These are phyloP conservation scores for Clonostachys chloroleuca DNA, from an alignment of 2,329 filamentous ascomycete genomes.

Conservation along the genomic window DNA sequence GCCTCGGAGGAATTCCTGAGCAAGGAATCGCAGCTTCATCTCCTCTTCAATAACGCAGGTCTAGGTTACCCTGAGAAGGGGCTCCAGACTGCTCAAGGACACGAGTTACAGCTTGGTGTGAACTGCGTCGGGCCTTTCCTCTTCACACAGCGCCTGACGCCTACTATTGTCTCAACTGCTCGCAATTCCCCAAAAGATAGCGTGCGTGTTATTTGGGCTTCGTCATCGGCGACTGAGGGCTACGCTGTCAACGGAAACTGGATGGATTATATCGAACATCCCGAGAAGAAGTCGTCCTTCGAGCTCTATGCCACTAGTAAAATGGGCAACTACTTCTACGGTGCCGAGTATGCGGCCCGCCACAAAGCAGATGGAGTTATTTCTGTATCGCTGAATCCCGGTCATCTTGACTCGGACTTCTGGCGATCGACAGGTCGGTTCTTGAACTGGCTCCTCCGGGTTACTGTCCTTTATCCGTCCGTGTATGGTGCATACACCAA, in stretches of 20 bases:
- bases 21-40: background rate
- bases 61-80: constrained; percentile 14
- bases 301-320: constrained; percentile 23
- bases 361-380: constrained; percentile 19
- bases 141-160: constrained; percentile 1
- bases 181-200: constrained; percentile 13
- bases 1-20: background rate
- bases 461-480: constrained; percentile 12
- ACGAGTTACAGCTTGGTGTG: constrained; percentile 3
- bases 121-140: constrained; percentile 3
- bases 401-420: constrained; percentile 30
- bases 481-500: constrained; percentile 42
- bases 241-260: background rate
- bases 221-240: constrained; percentile 10
- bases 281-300: constrained; percentile 6
- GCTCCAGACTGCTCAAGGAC: constrained; percentile 8
- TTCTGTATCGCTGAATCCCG: constrained; percentile 28
- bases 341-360: constrained; percentile 19
- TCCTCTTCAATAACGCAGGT: background rate
- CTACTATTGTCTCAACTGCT: background rate
- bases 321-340: constrained; percentile 21
- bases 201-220: constrained; percentile 25
- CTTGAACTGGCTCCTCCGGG: constrained; percentile 3
- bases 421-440: too few species aligned
- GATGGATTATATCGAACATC: constrained; percentile 9